Evolutionary conservation across 2,329 filamentous ascomycete species (phyloP), one percentile per base, ranked within the genome.

Genomic region (Paracorniculantispora psalliotae): DNA sequence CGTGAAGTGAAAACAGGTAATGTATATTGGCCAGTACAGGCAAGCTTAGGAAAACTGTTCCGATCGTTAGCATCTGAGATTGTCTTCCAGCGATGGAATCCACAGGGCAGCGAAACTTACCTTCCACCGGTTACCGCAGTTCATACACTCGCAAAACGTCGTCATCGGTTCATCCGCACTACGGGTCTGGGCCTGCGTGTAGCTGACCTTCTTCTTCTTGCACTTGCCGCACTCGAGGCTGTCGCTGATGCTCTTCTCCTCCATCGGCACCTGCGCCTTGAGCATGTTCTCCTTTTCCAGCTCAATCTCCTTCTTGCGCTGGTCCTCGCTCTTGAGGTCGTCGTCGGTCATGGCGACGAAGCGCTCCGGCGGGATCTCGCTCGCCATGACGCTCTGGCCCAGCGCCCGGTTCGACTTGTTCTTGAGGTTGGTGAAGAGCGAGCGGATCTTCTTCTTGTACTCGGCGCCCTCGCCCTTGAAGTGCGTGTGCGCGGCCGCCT

Each of bases 231-330:
- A 99, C 75, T 91, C 88, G 69, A 97, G 81, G 59, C 88, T 90
- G 71, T 89, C 88, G 71, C 88, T 92, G 76, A 97, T 91, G 71
- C 89, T 92, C 81, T 92, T 94, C 76, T 96, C 89, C 19, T 86
- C 89, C 80, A 92, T 89, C 59, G 93, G 90, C 12, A 96, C 92
- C 86, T 97, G 96, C 1, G 94, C 91, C 75, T 93, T 91, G 79
- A 92, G 92, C 90, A 97, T 92, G 75, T 99, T 99, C 76, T 97
- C 91, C 75, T 90, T 86, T 71, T 92, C 82, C 53, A 96, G 81
- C 72, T 86, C 85, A 66, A 83, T 78, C 66, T 97, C 92, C 69
- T 88, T 84, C 67, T 85, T 85, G 62, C 87, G 85, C 74, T 90
- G 89, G 73, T 94, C 87, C 52, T 87, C 88, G 50, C 90, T 94